These are phyloP conservation scores for Rheum nobile DNA, from an alignment of 148 eudicot genomes.

Conservation along the genomic window DNA sequence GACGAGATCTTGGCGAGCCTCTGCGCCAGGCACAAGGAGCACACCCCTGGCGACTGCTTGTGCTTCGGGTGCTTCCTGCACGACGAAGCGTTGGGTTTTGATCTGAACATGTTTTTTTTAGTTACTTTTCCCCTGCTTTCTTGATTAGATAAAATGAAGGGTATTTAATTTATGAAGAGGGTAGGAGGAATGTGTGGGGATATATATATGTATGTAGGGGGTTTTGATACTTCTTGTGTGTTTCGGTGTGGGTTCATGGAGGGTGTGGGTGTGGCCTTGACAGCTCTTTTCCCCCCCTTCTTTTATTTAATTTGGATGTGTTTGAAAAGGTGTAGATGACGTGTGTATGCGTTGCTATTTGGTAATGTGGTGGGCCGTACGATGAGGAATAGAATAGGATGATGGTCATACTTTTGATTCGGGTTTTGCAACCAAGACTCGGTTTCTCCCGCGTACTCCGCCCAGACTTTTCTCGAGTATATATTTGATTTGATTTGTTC, in stretches of 20 bases:
- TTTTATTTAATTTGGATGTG: neutral
- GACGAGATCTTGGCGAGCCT: slow-evolving; percentile 34
- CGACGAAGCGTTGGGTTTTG: slow-evolving; percentile 13
- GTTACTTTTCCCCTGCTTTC: neutral
- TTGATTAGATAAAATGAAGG: neutral
- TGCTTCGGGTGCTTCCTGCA: slow-evolving; percentile 91
- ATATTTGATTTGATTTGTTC: too few species aligned
- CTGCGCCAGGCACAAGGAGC: slow-evolving; percentile 58
- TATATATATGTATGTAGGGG: neutral
- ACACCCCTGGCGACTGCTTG: slow-evolving; percentile 75
- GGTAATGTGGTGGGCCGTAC: neutral
- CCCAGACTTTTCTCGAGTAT: too few species aligned
- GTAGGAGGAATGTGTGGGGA: neutral
- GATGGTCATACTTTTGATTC: neutral
- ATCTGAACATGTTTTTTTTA: neutral
- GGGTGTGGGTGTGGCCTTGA: neutral
- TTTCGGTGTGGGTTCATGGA: slow-evolving; percentile 1
- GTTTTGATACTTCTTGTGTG: neutral
- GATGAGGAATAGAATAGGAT: neutral
- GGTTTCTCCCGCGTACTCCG: neutral
- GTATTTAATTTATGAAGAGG: too few species aligned
- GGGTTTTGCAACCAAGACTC: neutral
- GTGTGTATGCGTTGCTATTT: neutral
- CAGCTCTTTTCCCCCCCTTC: neutral
- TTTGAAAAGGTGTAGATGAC: neutral